Conservation (phyloP, 257 asterid species). For the Apocynum venetum region DNA sequence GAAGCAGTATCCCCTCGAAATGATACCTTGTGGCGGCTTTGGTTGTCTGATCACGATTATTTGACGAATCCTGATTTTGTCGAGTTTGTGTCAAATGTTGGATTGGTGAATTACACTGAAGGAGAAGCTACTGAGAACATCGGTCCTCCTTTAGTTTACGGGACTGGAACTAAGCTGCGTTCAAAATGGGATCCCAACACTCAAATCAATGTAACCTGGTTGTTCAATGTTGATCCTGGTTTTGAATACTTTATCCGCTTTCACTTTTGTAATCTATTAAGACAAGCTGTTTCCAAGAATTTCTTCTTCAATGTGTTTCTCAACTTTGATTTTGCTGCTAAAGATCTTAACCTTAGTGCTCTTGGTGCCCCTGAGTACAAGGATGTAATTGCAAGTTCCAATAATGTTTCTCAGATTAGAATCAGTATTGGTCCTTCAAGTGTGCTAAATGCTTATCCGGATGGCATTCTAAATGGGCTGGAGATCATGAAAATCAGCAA, state of each 20-base stretch:
- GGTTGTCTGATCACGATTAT: constrained; percentile 28
- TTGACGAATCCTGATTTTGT: constrained; percentile 16
- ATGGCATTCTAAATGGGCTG: constrained; percentile 37
- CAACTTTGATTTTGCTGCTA: constrained; percentile 20
- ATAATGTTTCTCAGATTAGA: constrained; percentile 9
- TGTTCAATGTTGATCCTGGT: constrained; percentile 32
- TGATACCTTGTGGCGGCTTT: constrained; percentile 36
- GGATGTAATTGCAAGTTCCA: constrained; percentile 24
- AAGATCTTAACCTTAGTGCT: constrained; percentile 28
- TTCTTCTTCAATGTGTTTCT: constrained; percentile 28
- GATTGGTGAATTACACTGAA: constrained; percentile 25
- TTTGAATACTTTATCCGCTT: constrained; percentile 37
- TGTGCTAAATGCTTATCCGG: constrained; percentile 17
- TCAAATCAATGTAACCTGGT: constrained; percentile 28
- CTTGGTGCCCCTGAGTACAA: constrained; percentile 27
- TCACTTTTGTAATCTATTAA: constrained; percentile 34
- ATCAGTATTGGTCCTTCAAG: constrained; percentile 30
- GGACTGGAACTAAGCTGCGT: constrained; percentile 26
- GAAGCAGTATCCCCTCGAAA: constrained; percentile 26
- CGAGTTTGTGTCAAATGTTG: constrained; percentile 5
- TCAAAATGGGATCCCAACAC: constrained; percentile 10
- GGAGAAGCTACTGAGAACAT: constrained; percentile 20
- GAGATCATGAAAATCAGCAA: constrained; percentile 46
- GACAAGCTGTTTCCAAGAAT: neutral
- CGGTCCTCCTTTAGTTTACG: constrained; percentile 33